Conservation (phyloP, 2,329 filamentous ascomycete species). For the Macrophomina pseudophaseolina region DNA sequence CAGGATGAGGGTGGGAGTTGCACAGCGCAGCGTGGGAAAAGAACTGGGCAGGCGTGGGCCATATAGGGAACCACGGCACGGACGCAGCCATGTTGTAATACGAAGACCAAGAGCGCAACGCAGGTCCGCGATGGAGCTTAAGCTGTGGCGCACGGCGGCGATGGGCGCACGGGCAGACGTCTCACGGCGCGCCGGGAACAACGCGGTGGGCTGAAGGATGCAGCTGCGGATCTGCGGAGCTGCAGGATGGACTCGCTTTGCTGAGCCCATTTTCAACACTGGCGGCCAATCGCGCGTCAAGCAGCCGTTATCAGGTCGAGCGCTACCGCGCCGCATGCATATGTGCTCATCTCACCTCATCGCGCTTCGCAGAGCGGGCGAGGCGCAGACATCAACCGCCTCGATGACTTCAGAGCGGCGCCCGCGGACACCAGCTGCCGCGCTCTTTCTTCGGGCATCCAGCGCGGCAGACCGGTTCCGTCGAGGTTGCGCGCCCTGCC, state of each 20-base stretch:
- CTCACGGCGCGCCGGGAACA: background rate
- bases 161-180: background rate
- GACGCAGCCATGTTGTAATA: background rate
- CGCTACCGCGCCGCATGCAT: background rate
- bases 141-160: constrained; percentile 7
- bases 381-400: background rate
- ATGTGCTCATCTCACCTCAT: background rate
- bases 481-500: background rate
- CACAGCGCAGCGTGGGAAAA: constrained; percentile 1
- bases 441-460: background rate
- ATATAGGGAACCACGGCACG: constrained; percentile 3
- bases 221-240: background rate
- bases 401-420: background rate
- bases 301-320: background rate
- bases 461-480: background rate
- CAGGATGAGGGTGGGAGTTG: constrained; percentile 8
- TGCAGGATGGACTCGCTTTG: background rate
- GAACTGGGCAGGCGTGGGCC: background rate
- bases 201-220: background rate
- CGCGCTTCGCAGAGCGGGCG: background rate
- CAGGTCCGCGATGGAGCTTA: background rate
- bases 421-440: background rate
- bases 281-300: background rate
- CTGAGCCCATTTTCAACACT: background rate
- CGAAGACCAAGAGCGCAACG: background rate